Base-by-base conservation (phyloP, 257 asterid species). In the Solanum verrucosum region DNA sequence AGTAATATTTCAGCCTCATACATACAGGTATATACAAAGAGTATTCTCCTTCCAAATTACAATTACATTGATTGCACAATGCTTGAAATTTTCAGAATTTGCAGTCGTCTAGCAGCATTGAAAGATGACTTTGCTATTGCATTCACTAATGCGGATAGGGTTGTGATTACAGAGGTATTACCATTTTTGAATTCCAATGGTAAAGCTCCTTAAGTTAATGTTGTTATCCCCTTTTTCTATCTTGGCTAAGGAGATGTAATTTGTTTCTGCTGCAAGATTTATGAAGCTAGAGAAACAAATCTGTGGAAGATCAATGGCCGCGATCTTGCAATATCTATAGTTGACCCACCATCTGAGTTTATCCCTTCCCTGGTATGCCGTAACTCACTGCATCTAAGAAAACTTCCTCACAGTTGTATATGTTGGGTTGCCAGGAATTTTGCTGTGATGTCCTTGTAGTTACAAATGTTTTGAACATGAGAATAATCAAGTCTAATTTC, bases 1-100 rank as follows among this genome's bases (percentile, higher is more conserved):
- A 88, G 91, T 87, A 34, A 88, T 92, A 87, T 90, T 90, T 86
- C 93, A 92, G 87, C 92, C 94, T 83, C 91, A 89, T 79, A 89
- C 93, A 40, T 90, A 89, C 90, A 90, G 94, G 92, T 90, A 13
- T 73, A 21, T 40, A 33, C 73, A 79, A 34, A 34, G 9, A 38
- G 49, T 14, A n/a, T 85, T 29, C 31, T 33, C 85, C 84, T 31
- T 72, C 25, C 77, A 4, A 78, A 37, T 42, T 16, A 34, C 23
- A 31, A 9, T 33, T 71, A 25, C 42, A 37, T 84, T 6, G 38
- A 40, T 49, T 83, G 67, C 68, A 27, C 37, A 21, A 38, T 65
- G 71, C 70, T 25, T 81, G 83, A 56, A 31, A 9, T 71, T 73
- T 75, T 83, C 67, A 27, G 18, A 63, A 73, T 56, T 86, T 90